Base-by-base conservation (phyloP, 371 early-diverging fungal genomes). In the Lichtheimia hyalospora region DNA sequence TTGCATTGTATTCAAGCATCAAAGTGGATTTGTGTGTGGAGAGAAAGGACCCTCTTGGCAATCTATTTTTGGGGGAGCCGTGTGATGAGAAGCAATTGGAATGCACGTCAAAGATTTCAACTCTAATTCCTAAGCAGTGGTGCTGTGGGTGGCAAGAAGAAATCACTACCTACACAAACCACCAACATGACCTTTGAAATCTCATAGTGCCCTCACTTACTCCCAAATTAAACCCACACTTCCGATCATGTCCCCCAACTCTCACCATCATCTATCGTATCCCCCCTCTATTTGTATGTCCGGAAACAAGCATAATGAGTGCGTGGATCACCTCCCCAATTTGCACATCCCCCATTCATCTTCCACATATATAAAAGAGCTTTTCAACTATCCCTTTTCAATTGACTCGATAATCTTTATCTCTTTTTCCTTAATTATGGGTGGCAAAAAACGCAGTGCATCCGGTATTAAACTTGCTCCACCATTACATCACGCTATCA, bases 391-490 rank as follows among this genome's bases (percentile, higher is more conserved):
- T 46, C 46, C 46, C 46, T 40, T 40, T 41, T 21, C 27, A 21
- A 51, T 20, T 58, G 27, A 25, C 18, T 55, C 51, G 49, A 27
- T 27, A 12, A 23, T 57, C 44, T 43, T 56, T 50, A 21, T 49
- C 39, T 27, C 54, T 34, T 43, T 16, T 16, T 46, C 6, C 46
- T 46, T 21, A 46, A 18, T 46, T 6, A 55, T 61, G 23, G 49
- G 42, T 54, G 49, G 39, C 55, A 65, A 60, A 40, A 66, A 61
- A 50, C 18, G 57, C 2, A 23, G 49, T 40, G 34, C 52, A 14
- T 44, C 64, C 16, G 64, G 61, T 15, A 64, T 68, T 43, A 68
- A 68, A 43, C 62, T 68, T 6, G 69, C 69, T 14, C 69, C 69
- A 43, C 54, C 56, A 13, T 59, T 68, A 48, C 61, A 58, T 24